A percentile compares a stretch with the other conserved stretches of the same genome.
Conservation (phyloP, 2,329 filamentous ascomycete genomes). For the Rutstroemia sydowiana region DNA sequence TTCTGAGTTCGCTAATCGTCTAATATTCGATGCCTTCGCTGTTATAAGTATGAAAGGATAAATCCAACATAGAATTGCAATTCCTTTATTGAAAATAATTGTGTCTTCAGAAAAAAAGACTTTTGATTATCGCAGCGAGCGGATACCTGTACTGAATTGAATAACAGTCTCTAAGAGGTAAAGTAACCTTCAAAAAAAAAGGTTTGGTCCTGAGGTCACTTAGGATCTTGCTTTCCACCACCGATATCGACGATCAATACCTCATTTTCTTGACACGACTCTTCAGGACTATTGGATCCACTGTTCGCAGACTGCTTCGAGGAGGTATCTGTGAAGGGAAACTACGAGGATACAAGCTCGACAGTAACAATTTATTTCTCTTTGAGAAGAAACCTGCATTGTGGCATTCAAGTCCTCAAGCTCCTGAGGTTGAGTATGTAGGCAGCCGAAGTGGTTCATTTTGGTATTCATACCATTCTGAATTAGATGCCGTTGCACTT, state of each 20-base stretch:
- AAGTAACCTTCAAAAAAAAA: too few relatives aligned
- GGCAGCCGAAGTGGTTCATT: neutral
- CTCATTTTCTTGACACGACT: neutral
- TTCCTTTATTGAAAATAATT: too few relatives aligned
- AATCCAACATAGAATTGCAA: too few relatives aligned
- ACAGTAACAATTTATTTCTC: neutral
- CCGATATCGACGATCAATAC: slow-evolving; percentile 10
- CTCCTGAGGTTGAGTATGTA: neutral
- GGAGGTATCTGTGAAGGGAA: neutral
- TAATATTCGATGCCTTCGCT: too few relatives aligned
- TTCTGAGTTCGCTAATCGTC: too few relatives aligned
- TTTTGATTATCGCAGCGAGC: too few relatives aligned
- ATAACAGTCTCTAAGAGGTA: too few relatives aligned
- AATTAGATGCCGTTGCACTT: neutral
- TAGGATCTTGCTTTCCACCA: slow-evolving; percentile 8
- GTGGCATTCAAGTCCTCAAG: neutral
- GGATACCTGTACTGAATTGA: too few relatives aligned
- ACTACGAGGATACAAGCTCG: neutral
- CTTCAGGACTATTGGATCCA: neutral
- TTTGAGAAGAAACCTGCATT: neutral
- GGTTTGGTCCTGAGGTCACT: too few relatives aligned
- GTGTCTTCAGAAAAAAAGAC: neutral
- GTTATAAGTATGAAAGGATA: too few relatives aligned
- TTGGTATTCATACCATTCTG: neutral
- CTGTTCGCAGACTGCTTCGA: neutral